Percentiles rank a stretch among this genome's conserved stretches.
These are phyloP conservation scores for Pelargonium myrrhifolium DNA, from an alignment of 441 rosid genomes.

Conservation along the genomic window DNA sequence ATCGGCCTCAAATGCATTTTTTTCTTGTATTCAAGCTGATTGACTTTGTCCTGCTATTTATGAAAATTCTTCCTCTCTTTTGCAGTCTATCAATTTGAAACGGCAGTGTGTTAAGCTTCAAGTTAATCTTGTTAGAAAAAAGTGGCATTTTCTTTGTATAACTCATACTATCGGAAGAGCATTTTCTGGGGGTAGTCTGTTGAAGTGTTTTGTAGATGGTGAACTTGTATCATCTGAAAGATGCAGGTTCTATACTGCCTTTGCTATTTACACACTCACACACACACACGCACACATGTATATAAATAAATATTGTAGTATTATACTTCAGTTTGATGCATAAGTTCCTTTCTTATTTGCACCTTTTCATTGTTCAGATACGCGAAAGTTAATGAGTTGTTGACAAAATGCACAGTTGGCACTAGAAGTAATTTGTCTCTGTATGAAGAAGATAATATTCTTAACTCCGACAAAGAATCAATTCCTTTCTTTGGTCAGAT, in stretches of 20 bases:
- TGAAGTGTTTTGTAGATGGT: slow-evolving; percentile 87
- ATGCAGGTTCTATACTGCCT: slow-evolving; percentile 67
- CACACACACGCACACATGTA: neutral
- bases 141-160: slow-evolving; percentile 93
- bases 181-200: slow-evolving; percentile 91
- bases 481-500: slow-evolving; percentile 86
- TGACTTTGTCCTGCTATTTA: slow-evolving; percentile 12
- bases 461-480: slow-evolving; percentile 42
- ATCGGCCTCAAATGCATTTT: neutral
- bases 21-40: slow-evolving; percentile 1
- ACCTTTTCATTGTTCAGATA: slow-evolving; percentile 50
- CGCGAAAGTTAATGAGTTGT: slow-evolving; percentile 74
- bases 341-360: slow-evolving; percentile 19
- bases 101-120: slow-evolving; percentile 63
- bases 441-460: slow-evolving; percentile 50
- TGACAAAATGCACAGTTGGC: slow-evolving; percentile 80
- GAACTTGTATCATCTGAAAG: slow-evolving; percentile 86
- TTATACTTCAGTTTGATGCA: slow-evolving; percentile 2
- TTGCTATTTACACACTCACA: neutral
- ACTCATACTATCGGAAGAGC: slow-evolving; percentile 95
- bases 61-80: slow-evolving; percentile 24
- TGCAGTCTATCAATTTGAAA: slow-evolving; percentile 78
- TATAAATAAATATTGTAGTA: slow-evolving; percentile 10
- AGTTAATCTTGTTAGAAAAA: slow-evolving; percentile 57
- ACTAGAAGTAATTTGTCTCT: slow-evolving; percentile 50